Conservation (phyloP, 805 yeast genomes). For the Yarrowia sp. region DNA sequence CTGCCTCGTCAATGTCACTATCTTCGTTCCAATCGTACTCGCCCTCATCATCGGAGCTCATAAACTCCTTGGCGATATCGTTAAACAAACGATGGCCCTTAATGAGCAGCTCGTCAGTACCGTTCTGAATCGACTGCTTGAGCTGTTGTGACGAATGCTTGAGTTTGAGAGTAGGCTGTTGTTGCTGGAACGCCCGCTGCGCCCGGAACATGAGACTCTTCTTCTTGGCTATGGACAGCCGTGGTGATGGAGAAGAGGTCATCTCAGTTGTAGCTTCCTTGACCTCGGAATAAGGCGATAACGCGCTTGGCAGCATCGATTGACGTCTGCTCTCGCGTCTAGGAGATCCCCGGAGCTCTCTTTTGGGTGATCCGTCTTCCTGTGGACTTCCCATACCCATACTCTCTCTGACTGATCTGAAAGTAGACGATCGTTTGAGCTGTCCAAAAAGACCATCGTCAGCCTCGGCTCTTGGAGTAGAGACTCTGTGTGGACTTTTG, state of each 20-base stretch:
- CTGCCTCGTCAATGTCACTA: conserved; percentile 21
- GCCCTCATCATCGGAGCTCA: conserved; percentile 17
- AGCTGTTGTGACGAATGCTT: conserved; percentile 24
- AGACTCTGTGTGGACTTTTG: background rate
- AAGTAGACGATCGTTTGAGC: conserved; percentile 15
- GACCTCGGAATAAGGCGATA: conserved; percentile 1
- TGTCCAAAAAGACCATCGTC: background rate
- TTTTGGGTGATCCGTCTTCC: background rate
- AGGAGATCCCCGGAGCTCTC: background rate
- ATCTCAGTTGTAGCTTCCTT: background rate
- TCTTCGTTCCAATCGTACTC: conserved; percentile 15
- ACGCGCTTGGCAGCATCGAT: conserved; percentile 2
- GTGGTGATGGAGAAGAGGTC: background rate
- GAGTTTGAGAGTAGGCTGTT: conserved; percentile 9
- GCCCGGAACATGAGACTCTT: conserved; percentile 25
- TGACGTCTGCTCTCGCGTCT: conserved; percentile 4
- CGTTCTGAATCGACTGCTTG: conserved; percentile 14
- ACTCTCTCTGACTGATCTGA: conserved; percentile 11
- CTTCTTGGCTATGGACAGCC: conserved; percentile 20
- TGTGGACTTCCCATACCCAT: background rate
- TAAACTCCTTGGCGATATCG: conserved; percentile 21
- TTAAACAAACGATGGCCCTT: conserved; percentile 11
- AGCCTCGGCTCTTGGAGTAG: background rate
- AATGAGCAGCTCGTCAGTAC: conserved; percentile 11
- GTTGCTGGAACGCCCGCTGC: conserved; percentile 13